Evolutionary conservation across 1,139 yeast species (phyloP).

Genomic region (Zygoascus sp.): DNA sequence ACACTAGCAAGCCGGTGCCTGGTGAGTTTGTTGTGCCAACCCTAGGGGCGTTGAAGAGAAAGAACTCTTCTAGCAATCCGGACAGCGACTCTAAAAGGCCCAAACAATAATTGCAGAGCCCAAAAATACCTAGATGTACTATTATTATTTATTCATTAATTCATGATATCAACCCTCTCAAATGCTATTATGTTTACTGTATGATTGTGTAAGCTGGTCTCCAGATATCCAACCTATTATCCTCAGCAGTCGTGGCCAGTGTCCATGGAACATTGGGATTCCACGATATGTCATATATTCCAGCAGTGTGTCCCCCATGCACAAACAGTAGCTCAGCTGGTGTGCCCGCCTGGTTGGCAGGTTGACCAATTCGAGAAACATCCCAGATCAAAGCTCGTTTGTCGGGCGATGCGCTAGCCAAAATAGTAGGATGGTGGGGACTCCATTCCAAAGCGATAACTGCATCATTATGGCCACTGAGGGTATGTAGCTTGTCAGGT

Average conservation of each 20-base stretch:
- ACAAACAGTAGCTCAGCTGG: slow-evolving; percentile 50
- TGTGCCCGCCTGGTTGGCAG: slow-evolving; percentile 29
- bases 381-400: slow-evolving; percentile 70
- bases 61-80: slow-evolving; percentile 7
- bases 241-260: slow-evolving; percentile 81
- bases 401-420: slow-evolving; percentile 75
- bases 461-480: slow-evolving; percentile 51
- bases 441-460: slow-evolving; percentile 77
- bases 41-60: slow-evolving; percentile 18
- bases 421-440: slow-evolving; percentile 50
- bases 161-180: no score
- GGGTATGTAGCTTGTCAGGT: slow-evolving; percentile 27
- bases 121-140: neutral
- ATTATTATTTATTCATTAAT: slow-evolving; percentile 5
- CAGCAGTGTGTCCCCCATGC: slow-evolving; percentile 88
- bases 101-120: neutral
- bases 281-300: slow-evolving; percentile 88
- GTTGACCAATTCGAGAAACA: slow-evolving; percentile 37
- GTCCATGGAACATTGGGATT: slow-evolving; percentile 71
- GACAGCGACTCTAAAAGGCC: slow-evolving; percentile 4
- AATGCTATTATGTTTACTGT: slow-evolving; percentile 17
- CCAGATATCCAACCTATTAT: slow-evolving; percentile 87
- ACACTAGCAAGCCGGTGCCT: slow-evolving; percentile 14
- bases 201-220: slow-evolving; percentile 44
- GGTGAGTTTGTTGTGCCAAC: slow-evolving; percentile 20